A percentile compares a stretch with the other conserved stretches of the same genome.
These are phyloP conservation scores for Tolypocladium amazonense DNA, from an alignment of 2,329 filamentous ascomycete genomes.

Conservation along the genomic window DNA sequence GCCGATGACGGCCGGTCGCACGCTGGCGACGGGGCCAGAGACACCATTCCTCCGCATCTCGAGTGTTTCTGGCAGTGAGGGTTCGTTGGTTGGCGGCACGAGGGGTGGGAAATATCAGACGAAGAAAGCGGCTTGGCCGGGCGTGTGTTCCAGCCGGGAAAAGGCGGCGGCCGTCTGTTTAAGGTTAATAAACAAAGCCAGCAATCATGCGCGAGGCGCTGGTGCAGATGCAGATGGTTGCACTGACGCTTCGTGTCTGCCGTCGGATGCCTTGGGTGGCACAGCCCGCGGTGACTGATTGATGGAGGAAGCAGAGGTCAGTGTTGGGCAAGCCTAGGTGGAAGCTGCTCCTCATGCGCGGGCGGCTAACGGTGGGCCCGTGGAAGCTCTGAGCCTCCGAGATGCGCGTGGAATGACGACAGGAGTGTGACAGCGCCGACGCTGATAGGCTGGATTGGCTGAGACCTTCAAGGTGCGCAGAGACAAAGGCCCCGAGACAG, in stretches of 20 bases:
- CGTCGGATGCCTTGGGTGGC: background rate
- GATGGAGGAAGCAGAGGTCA: background rate
- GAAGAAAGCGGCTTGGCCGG: background rate
- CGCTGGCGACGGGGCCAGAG: constrained; percentile 24
- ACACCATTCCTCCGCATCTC: constrained; percentile 16
- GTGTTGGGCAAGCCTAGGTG: background rate
- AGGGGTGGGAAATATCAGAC: background rate
- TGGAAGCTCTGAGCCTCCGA: background rate
- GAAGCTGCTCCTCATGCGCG: background rate
- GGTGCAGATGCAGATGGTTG: background rate
- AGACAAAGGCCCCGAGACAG: background rate
- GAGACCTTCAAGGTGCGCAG: background rate
- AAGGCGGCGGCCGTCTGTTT: background rate
- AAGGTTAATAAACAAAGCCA: background rate
- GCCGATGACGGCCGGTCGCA: constrained; percentile 39
- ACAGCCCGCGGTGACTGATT: background rate
- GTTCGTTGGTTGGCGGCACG: background rate
- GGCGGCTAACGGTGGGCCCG: constrained; percentile 1
- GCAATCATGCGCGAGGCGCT: background rate
- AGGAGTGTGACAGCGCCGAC: background rate
- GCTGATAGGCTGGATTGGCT: background rate
- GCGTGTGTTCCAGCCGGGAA: background rate
- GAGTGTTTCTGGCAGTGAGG: background rate
- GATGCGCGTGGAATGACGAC: background rate
- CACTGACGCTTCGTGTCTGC: background rate